These are phyloP conservation scores for Tolypocladium inflatum DNA, from an alignment of 2,329 filamentous ascomycete genomes.

Conservation along the genomic window DNA sequence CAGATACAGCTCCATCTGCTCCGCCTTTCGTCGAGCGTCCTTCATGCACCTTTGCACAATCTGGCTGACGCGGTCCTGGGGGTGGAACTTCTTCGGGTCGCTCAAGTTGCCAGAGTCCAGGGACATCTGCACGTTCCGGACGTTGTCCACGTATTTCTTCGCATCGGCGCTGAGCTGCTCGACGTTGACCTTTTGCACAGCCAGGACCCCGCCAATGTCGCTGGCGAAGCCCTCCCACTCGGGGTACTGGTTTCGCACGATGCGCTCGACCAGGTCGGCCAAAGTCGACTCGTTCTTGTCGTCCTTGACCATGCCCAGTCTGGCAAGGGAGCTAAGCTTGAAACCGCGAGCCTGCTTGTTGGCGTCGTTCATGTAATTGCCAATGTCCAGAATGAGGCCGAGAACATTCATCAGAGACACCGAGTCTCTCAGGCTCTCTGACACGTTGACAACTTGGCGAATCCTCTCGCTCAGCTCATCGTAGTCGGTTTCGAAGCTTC, in stretches of 20 bases:
- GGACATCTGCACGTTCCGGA: conserved; percentile 86
- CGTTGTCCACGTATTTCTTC: conserved; percentile 86
- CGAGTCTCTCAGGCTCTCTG: conserved; percentile 82
- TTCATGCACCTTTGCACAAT: conserved; percentile 93
- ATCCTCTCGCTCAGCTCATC: conserved; percentile 84
- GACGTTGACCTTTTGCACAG: conserved; percentile 84
- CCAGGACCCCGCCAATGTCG: conserved; percentile 73
- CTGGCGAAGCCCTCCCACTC: conserved; percentile 86
- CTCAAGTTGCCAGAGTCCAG: conserved; percentile 90
- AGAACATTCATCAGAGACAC: conserved; percentile 93
- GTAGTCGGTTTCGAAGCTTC: conserved; percentile 79
- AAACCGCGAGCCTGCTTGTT: conserved; percentile 98
- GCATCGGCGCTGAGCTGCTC: conserved; percentile 84
- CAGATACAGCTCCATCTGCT: conserved; percentile 88
- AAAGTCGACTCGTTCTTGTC: conserved; percentile 97
- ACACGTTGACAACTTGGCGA: conserved; percentile 74
- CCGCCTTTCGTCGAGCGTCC: conserved; percentile 88
- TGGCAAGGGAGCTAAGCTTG: conserved; percentile 89
- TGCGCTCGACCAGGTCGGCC: conserved; percentile 90
- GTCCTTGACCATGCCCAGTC: conserved; percentile 96
- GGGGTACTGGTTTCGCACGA: conserved; percentile 91
- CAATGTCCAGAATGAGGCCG: conserved; percentile 91
- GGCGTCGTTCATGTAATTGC: conserved; percentile 99
- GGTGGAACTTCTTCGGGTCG: conserved; percentile 96
- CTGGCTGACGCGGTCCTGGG: conserved; percentile 87